Base-by-base conservation (phyloP, 306 rosid species). In the Dryas drummondii region DNA sequence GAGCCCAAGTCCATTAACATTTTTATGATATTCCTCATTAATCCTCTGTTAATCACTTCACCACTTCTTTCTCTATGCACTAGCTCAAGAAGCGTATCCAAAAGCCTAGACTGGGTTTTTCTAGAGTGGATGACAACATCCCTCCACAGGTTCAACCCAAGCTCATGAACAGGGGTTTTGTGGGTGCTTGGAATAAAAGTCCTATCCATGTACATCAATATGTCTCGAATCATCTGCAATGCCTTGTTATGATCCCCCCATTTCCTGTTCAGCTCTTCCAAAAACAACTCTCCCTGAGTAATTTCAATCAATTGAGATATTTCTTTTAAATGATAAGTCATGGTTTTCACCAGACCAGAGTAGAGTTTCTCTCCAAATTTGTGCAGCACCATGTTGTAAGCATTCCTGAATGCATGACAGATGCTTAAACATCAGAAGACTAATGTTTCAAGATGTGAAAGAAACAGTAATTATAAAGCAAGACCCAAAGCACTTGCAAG, bases 301-400 rank as follows among this genome's bases (percentile, higher is more conserved):
- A 73, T 90, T 82, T 90, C 96, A 87, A 93, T 69, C 37, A 83
- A 86, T 76, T 74, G 82, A 10, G 98, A 89, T 80, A 93, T 93
- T 71, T 86, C 96, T 81, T 74, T 83, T 59, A 87, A 91, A 82
- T 90, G 94, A 66, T 71, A 70, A 80, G 91, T 86, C 96, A 92
- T 88, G 64, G 98, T 93, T 14, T 76, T 73, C 65, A 91, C 91
- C 70, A 93, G 83, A 76, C 94, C 98, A n/a, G 89, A 80, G 81
- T 94, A 91, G 12, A 91, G 89, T 86, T 86, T 94, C 79, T 94
- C 98, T 56, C 98, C 98, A 81, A 89, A 94, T 79, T 94, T 94
- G 90, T 94, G 97, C 84, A 94, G 91, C 81, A 94, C 97, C 98
- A 94, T 94, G 66, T 91, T 91, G 86, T 94, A 91, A 10, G 98